phyloP scores from a whole-genome alignment of 1,284 basidiomycete genomes.

The Takashimella tepidaria region DNA sequence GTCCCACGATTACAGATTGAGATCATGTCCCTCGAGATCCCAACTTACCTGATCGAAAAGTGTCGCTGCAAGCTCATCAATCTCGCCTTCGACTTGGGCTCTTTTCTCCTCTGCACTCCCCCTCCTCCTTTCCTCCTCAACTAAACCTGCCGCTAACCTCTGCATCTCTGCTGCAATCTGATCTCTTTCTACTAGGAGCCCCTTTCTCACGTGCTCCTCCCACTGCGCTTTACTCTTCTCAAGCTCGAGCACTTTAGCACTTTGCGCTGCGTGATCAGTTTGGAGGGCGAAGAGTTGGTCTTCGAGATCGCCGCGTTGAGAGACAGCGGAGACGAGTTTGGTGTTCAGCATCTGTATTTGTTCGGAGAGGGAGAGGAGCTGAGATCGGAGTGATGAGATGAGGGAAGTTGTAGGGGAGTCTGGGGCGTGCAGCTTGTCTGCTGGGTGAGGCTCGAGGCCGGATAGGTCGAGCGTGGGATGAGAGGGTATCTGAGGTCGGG shows the following conservation, averaged over 20 bases:
- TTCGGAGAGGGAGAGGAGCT: slow-evolving; percentile 77
- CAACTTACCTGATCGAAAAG: slow-evolving; percentile 63
- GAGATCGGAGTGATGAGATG: slow-evolving; percentile 68
- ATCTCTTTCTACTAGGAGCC: slow-evolving; percentile 83
- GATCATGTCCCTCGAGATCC: too few relatives aligned
- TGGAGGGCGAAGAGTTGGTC: slow-evolving; percentile 68
- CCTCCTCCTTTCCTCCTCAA: slow-evolving; percentile 84
- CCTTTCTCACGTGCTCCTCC: slow-evolving; percentile 57
- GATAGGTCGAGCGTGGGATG: neutral
- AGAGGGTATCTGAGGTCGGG: too few relatives aligned
- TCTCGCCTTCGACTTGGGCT: slow-evolving; percentile 70
- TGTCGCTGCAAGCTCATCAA: slow-evolving; percentile 87
- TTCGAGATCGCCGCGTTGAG: slow-evolving; percentile 86
- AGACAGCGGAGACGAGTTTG: slow-evolving; percentile 88
- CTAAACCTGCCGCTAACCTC: slow-evolving; percentile 86
- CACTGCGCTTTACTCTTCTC: slow-evolving; percentile 50
- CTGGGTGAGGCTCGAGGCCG: slow-evolving; percentile 18
- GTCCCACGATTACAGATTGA: too few relatives aligned
- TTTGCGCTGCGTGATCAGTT: slow-evolving; percentile 31
- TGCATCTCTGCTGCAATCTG: slow-evolving; percentile 90
- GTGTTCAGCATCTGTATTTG: slow-evolving; percentile 86
- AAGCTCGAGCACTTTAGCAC: slow-evolving; percentile 69
- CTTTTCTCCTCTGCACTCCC: slow-evolving; percentile 84
- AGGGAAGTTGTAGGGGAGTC: slow-evolving; percentile 51
- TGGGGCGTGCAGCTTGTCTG: slow-evolving; percentile 36